Percentiles rank a stretch among this genome's conserved stretches.
phyloP scores from a whole-genome alignment of 352 stramenopile genomes.

The Globisporangium echinulatum region DNA sequence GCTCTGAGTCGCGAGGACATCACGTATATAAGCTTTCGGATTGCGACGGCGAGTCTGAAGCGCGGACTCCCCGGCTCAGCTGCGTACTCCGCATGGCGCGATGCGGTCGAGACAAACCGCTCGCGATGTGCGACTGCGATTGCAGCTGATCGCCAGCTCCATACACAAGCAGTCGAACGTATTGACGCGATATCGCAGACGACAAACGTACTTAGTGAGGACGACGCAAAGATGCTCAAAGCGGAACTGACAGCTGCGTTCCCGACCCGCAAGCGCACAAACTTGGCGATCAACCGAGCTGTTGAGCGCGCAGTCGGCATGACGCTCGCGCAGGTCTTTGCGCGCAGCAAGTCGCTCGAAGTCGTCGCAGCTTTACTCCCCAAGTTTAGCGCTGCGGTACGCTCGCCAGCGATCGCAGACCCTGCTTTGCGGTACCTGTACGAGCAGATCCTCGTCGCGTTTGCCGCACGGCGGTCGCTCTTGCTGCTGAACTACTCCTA shows the following conservation, averaged over 20 bases:
- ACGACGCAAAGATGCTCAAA: background rate
- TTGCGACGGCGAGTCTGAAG: slow-evolving; percentile 8
- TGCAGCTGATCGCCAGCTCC: background rate
- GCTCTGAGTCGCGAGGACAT: slow-evolving; percentile 12
- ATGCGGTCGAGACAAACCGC: background rate
- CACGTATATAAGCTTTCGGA: slow-evolving; percentile 4
- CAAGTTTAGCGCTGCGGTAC: slow-evolving; percentile 2
- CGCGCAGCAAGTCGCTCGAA: slow-evolving; percentile 10
- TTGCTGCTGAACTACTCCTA: slow-evolving; percentile 15
- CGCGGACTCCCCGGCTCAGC: slow-evolving; percentile 7
- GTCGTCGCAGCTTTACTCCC: slow-evolving; percentile 2
- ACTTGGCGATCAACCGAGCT: background rate
- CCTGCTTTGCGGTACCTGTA: slow-evolving; percentile 10
- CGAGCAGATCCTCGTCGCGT: slow-evolving; percentile 17
- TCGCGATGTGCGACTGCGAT: background rate
- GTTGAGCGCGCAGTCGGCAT: background rate
- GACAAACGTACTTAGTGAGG: background rate
- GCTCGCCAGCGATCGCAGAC: slow-evolving; percentile 5
- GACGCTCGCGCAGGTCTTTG: slow-evolving; percentile 2
- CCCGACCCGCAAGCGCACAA: background rate
- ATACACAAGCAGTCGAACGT: background rate
- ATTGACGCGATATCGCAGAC: background rate
- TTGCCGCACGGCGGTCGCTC: slow-evolving; percentile 11
- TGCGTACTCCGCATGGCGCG: slow-evolving; percentile 3
- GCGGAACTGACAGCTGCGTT: slow-evolving; percentile 1